Base-by-base conservation (phyloP, 192 early-diverging fungal species). In the Dissophora globulifera region DNA sequence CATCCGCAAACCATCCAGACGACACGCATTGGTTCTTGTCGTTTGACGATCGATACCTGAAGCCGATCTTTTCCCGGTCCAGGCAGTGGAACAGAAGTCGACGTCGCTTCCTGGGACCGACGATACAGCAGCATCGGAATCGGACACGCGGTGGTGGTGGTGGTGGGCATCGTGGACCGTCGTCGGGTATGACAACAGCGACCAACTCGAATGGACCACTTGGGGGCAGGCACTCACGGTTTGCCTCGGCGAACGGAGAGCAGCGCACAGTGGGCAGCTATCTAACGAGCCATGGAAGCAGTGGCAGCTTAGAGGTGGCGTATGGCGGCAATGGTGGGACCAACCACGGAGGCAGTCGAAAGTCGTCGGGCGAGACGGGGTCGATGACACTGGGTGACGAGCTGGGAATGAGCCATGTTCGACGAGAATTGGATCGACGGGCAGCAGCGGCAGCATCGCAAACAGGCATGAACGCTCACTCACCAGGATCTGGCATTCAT, bases 21-120 rank as follows among this genome's bases (percentile, higher is more conserved):
- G 83, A 82, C 31, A 74, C 85, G 2, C 92, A 94, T 62, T 94
- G 93, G 93, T 94, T 94, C 79, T 82, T 94, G 22, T 88, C 86
- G 15, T 94, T 94, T 82, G 93, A 94, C 79, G 85, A 91, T 52
- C 82, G 82, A 60, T 94, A 85, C 72, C 74, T 94, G 3, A 93
- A 93, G 63, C 93, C 93, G n/a, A 75, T 94, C 47, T 92, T 94
- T 67, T 90, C 90, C 9, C 59, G 81, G 3, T 76, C 72, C 9
- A 51, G 72, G 16, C 72, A 76, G 25, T 76, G 72, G 72, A 76
- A 76, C 31, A 27, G 52, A 22, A 76, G 53, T 42, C 41, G 72
- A 13, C 62, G 72, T 33, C 41, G 45, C 1, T 76, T 76, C 56
- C 62, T 52, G 1, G 72, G 72, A 2, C 72, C 72, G 1, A 76